A percentile compares a stretch with the other conserved stretches of the same genome.
Evolutionary conservation across 768 basidiomycete species (phyloP).

Genomic region (Crassisporium funariophilum): DNA sequence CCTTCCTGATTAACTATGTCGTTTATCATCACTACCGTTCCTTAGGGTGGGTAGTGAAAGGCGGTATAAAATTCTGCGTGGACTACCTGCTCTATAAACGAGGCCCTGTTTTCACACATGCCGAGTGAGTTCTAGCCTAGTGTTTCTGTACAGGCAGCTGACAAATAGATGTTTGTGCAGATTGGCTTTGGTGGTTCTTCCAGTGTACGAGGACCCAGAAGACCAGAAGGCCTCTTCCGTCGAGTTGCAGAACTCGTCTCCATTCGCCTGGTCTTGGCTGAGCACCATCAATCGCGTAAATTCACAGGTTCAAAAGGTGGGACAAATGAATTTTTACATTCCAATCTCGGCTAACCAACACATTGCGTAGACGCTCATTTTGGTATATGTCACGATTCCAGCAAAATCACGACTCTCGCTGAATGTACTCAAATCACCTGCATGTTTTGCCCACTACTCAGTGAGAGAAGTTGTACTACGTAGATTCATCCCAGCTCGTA

Average conservation of each 20-base stretch:
- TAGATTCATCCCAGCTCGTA: constrained; percentile 88
- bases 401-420: constrained; percentile 57
- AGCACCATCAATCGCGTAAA: constrained; percentile 97
- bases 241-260: constrained; percentile 62
- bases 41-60: constrained; percentile 95
- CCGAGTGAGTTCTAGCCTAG: constrained; percentile 65
- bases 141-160: not conserved
- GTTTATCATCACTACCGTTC: constrained; percentile 95
- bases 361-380: constrained; percentile 72
- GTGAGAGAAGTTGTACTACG: constrained; percentile 83
- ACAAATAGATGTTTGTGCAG: constrained; percentile 39
- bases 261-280: constrained; percentile 93
- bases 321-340: not conserved
- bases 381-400: constrained; percentile 93
- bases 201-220: constrained; percentile 81
- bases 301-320: constrained; percentile 93
- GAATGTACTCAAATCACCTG: constrained; percentile 64
- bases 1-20: constrained; percentile 87
- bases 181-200: constrained; percentile 89
- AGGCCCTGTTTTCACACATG: constrained; percentile 93
- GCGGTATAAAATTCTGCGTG: constrained; percentile 96
- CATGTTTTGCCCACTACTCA: constrained; percentile 74
- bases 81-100: constrained; percentile 94
- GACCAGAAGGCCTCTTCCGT: constrained; percentile 71
- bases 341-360: not conserved